phyloP scores from a whole-genome alignment of 2,329 filamentous ascomycete species.

The Plenodomus biglobosus region DNA sequence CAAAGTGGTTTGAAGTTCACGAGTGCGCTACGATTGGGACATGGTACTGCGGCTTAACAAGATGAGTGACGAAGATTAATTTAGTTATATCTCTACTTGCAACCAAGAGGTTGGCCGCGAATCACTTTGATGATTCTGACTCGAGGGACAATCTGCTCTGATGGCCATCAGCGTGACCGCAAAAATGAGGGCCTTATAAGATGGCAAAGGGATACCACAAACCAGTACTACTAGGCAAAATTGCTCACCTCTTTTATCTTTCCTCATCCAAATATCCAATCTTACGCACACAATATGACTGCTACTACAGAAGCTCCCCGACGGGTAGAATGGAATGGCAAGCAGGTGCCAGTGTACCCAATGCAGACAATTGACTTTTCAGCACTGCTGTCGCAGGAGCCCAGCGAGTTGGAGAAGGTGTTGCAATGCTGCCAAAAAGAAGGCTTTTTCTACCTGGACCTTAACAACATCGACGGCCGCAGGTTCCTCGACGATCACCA shows the following conservation, averaged over 20 bases:
- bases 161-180: too few species aligned
- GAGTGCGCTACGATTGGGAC: neutral
- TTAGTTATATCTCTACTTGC: neutral
- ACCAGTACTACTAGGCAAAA: neutral
- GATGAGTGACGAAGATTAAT: neutral
- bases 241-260: neutral
- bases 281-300: conserved; percentile 21
- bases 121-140: neutral
- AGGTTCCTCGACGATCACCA: conserved; percentile 57
- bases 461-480: conserved; percentile 56
- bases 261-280: neutral
- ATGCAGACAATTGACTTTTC: conserved; percentile 55
- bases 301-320: conserved; percentile 20
- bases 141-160: neutral
- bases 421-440: conserved; percentile 54
- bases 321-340: conserved; percentile 37
- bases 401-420: conserved; percentile 56
- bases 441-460: conserved; percentile 60
- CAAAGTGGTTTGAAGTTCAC: neutral
- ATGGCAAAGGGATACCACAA: neutral
- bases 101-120: neutral
- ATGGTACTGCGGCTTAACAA: neutral
- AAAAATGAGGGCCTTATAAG: too few species aligned
- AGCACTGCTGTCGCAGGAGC: conserved; percentile 57
- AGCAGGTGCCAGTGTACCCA: conserved; percentile 31